Evolutionary conservation across 2,329 filamentous ascomycete genomes (phyloP), one percentile per base, ranked within the genome.

Genomic region (Hyphodiscus sp.): DNA sequence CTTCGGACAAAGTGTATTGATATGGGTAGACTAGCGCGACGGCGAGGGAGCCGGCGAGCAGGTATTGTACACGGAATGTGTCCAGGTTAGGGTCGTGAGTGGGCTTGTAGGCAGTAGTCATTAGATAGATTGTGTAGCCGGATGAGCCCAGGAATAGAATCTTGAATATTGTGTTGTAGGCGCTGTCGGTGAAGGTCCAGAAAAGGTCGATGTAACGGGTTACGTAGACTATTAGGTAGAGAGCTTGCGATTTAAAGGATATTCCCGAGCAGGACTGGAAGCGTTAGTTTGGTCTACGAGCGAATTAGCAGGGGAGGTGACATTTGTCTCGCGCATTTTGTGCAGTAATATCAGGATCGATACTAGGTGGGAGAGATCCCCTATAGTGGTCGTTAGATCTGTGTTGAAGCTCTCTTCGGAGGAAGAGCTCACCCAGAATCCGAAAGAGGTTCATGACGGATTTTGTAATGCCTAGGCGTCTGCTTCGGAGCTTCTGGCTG

Each of bases 61-160:
- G 80, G 74, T 97, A 99, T 71, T 96, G 88, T 46, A 97, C 89
- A 63, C 91, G 91, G 79, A 99, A 97, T 3, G 94, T 99, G 70
- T 99, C 94, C 69, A 95, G 83, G 69, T 95, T 96, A 51, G 92
- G 90, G 68, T 99, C 94, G 74, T 96, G 92, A 33, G 94, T 97
- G 23, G 94, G 92, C 73, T 95, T 95, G 82, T 94, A 99, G 66
- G 92, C 89, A 64, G 90, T 95, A 58, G 94, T 87, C 94, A 99
- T 99, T 63, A 97, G 83, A 76, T 96, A 97, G 70, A 99, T 84
- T 66, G 91, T 95, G 78, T 99, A 99, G 59, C 86, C 84, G 59
- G 95, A 91, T 20, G 89, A 86, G 59, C 76, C 79, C 70, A 99
- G 91, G 78, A 97, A 99, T 69, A 96, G 80, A 67, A 97, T 83